Base-by-base conservation (phyloP, 306 rosid genomes). In the Hippophae gyantsensis region DNA sequence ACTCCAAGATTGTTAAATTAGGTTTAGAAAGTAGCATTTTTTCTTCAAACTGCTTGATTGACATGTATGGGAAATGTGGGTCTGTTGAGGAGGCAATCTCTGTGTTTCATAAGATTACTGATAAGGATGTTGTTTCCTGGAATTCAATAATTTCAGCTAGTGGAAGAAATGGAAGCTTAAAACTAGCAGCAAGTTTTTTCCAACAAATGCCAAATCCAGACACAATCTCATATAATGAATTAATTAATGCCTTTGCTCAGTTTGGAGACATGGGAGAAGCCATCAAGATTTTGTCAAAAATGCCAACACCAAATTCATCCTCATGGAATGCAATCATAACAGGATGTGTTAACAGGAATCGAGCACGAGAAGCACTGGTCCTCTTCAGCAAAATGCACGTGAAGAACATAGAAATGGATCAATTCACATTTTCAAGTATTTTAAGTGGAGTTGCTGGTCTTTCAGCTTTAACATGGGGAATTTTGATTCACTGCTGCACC, bases 51-150 rank as follows among this genome's bases (percentile, higher is more conserved):
- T 81, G 96, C 74, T 83, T 82, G 86, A 75, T 81, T 71, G 79
- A 81, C 61, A 82, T 81, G 96, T 89, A 83, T 72, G 94, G 89
- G 38, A 85, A 85, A 85, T 85, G 90, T 3, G 80, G 87, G 3
- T 75, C 52, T 54, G 69, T 75, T 45, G 72, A 69, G 68, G 68
- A 58, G 13, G 78, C 83, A 27, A 62, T 73, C 0, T 7, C 49
- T 43, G 68, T 72, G 32, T 88, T 81, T 46, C 57, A 43, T 32
- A 61, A 69, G 61, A 69, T 72, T 45, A 42, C 38, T 18, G 75
- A 69, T 1, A 85, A 56, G 81, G 89, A 84, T 54, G 50, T 41
- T 13, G 66, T 87, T 62, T 78, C 95, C 9, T 87, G 93, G 93
- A 87, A 84, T 68, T 84, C 95, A 5, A 69, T 78, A 0, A 82